phyloP scores from a whole-genome alignment of 1,284 basidiomycete genomes.

The Melampsora larici-populina region DNA sequence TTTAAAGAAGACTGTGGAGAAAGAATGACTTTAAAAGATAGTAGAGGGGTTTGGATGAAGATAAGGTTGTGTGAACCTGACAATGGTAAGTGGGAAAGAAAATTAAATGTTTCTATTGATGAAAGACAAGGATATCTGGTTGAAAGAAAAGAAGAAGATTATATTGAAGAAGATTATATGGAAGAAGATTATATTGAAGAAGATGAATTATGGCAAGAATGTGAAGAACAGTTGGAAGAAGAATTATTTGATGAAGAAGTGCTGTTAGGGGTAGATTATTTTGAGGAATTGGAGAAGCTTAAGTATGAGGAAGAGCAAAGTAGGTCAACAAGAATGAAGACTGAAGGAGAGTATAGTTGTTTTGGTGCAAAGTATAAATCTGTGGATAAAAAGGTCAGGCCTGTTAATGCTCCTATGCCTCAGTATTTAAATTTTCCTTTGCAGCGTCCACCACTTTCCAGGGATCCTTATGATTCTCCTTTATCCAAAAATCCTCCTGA shows the following conservation, averaged over 20 bases:
- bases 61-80: too few relatives aligned
- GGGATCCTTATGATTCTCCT: too few relatives aligned
- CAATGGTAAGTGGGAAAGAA: too few relatives aligned
- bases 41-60: too few relatives aligned
- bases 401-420: slow-evolving; percentile 21
- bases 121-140: too few relatives aligned
- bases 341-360: background rate
- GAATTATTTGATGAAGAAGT: background rate
- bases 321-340: background rate
- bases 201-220: background rate
- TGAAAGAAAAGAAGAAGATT: background rate
- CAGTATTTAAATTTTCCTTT: too few relatives aligned
- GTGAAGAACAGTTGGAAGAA: background rate
- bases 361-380: slow-evolving; percentile 24
- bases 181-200: background rate
- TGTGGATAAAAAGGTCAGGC: slow-evolving; percentile 10
- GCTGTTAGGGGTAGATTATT: background rate
- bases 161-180: background rate
- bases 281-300: background rate
- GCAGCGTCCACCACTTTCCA: too few relatives aligned
- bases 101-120: too few relatives aligned
- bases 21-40: too few relatives aligned
- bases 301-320: background rate
- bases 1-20: background rate
- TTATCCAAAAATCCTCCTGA: too few relatives aligned